These are phyloP conservation scores for Endoconidiophora laricicola DNA, from an alignment of 2,329 filamentous ascomycete genomes.

Conservation along the genomic window DNA sequence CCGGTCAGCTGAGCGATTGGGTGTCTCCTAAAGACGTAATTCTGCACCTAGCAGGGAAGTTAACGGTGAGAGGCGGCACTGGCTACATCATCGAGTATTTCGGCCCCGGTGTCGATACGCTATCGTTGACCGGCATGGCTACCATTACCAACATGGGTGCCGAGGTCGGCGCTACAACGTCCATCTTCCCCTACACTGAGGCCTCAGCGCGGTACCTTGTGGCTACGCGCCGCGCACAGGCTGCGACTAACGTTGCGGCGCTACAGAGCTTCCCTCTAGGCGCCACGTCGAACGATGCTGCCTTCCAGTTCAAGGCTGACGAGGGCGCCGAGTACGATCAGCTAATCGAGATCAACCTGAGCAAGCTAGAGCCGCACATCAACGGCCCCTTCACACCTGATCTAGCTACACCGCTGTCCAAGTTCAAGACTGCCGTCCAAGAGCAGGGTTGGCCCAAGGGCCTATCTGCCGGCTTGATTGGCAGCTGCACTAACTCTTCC, in stretches of 20 bases:
- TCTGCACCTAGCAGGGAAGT: conserved; percentile 67
- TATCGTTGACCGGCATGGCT: conserved; percentile 86
- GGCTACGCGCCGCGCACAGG: conserved; percentile 52
- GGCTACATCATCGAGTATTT: conserved; percentile 92
- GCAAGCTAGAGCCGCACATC: conserved; percentile 81
- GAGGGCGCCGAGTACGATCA: conserved; percentile 75
- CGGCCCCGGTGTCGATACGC: conserved; percentile 71
- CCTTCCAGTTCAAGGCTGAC: conserved; percentile 59
- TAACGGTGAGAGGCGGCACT: conserved; percentile 87
- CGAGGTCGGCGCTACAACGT: conserved; percentile 91
- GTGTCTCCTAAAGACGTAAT: conserved; percentile 93
- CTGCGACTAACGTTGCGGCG: conserved; percentile 49
- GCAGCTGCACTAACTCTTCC: conserved; percentile 96
- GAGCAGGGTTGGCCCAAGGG: conserved; percentile 80
- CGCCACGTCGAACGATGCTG: conserved; percentile 27
- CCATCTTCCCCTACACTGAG: conserved; percentile 79
- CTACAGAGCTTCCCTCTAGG: conserved; percentile 37
- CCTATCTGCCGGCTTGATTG: conserved; percentile 85
- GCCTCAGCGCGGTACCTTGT: conserved; percentile 73
- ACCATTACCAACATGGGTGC: conserved; percentile 78
- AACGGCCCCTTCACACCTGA: conserved; percentile 97
- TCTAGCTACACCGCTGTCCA: conserved; percentile 77
- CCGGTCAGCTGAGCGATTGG: conserved; percentile 77
- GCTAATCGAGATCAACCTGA: conserved; percentile 78
- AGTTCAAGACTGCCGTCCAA: conserved; percentile 72